phyloP scores from a whole-genome alignment of 192 early-diverging fungal genomes.

The Obelidium mucronatum region DNA sequence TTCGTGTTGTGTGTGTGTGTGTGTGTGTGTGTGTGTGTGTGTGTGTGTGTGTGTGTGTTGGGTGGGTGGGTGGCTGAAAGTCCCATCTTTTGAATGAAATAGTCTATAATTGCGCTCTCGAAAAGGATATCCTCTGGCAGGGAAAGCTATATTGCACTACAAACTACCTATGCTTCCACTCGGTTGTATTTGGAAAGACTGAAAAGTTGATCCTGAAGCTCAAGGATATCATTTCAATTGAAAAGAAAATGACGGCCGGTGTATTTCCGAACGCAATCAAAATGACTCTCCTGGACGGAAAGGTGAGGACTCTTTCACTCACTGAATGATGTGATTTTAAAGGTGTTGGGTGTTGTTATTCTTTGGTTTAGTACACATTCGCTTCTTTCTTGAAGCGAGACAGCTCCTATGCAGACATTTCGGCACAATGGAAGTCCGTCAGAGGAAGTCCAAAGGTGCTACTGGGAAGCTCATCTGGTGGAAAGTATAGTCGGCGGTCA shows the following conservation, averaged over 20 bases:
- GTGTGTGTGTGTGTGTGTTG: too few relatives aligned
- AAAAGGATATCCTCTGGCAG: slow-evolving; percentile 89
- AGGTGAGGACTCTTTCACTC: slow-evolving; percentile 35
- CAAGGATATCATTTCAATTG: slow-evolving; percentile 80
- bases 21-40: too few relatives aligned
- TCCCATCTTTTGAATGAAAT: not conserved
- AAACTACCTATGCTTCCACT: slow-evolving; percentile 82
- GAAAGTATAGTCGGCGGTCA: too few relatives aligned
- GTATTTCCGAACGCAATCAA: slow-evolving; percentile 91
- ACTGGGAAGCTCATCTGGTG: too few relatives aligned
- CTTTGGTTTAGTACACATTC: slow-evolving; percentile 71
- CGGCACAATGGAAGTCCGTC: slow-evolving; percentile 51
- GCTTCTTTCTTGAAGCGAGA: slow-evolving; percentile 89
- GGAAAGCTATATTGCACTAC: slow-evolving; percentile 85
- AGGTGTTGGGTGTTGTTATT: not conserved
- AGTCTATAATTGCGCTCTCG: slow-evolving; percentile 71
- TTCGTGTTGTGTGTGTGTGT: too few relatives aligned
- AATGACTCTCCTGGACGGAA: slow-evolving; percentile 76
- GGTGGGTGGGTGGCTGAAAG: not conserved
- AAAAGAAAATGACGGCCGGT: slow-evolving; percentile 83
- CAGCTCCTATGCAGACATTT: slow-evolving; percentile 49
- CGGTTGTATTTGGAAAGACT: slow-evolving; percentile 92
- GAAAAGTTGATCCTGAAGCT: slow-evolving; percentile 75
- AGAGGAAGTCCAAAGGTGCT: not conserved
- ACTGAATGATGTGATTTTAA: not conserved